Base-by-base conservation (phyloP, 1,284 basidiomycete species). In the Boletus austroedulis region DNA sequence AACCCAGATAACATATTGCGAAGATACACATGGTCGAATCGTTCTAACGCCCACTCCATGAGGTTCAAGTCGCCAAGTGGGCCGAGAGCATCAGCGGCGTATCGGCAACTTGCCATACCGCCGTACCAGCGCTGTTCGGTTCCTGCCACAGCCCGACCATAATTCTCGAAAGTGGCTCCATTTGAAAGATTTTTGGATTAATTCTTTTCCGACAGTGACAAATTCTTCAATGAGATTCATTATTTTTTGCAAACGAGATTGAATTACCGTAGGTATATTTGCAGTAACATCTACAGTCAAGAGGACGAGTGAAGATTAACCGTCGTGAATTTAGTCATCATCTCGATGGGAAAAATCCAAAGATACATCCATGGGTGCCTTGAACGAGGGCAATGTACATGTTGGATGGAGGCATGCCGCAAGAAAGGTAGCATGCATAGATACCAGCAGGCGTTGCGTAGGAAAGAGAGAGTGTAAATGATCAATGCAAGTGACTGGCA, bases 271-370 rank as follows among this genome's bases (percentile, higher is more conserved):
- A 41, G 26, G 41, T 45, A 38, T 24, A 29, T 47, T 26, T 45
- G 36, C 28, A 53, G 55, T 32, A 14, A 21, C 31, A 32, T 52
- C 17, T 55, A 40, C 43, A 43, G 17, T 29, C 14, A 43, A 40
- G 29, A 48, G 29, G 19, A 29, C 19, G 48, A 51, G 24, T 11
- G 32, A 53, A 12, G 23, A 17, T 51, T 57, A 64, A 41, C 38
- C 58, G 57, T 58, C 14, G 24, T 62, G 31, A 49, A 23, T 26
- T 32, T 34, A 55, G 45, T 26, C 24, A 43, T 44, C 12, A 24
- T 41, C 17, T 11, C 29, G 38, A n/a, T n/a, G n/a, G 15, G 26
- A 29, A 36, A 49, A 2, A 19, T 4, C 28, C 44, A 15, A 40
- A 17, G 12, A 15, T 29, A 26, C 34, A 46, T 5, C 1, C 12